Evolutionary conservation across 768 basidiomycete genomes (phyloP), one percentile per base, ranked within the genome.

Genomic region (Fibroporia radiculosa): DNA sequence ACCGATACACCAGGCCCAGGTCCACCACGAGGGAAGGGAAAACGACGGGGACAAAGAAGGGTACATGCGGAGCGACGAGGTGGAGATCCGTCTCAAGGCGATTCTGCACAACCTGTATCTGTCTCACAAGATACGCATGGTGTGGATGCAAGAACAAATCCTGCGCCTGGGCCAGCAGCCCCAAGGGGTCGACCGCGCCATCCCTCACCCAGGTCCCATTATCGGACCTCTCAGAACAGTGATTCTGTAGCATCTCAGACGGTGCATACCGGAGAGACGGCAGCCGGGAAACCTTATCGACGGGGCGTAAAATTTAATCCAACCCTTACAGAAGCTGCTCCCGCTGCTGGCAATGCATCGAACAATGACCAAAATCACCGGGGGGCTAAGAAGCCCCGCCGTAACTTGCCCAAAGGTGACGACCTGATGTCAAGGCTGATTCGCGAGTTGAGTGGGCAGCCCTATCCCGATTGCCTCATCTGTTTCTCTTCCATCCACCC

Each of bases 401-500:
- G 6, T 26, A 19, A 46, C 0, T 42, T 29, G 20, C 59, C 59
- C 11, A 44, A 59, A 23, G 53, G 53, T n/a, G 79, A 83, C 50
- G 87, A 87, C 57, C 74, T 92, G 26, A 86, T 87, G 0, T 87
- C 86, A 4, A 75, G 71, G 3, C 76, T 92, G 44, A 84, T 73
- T 14, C 74, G 73, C 22, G 72, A 73, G 5, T 69, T 93, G 23
- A 75, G 77, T 50, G 76, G 75, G 0, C 75, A 82, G 0, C 87
- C 90, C 2, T 86, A 78, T 50, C 74, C 78, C 0, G 88, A 90
- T 56, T 91, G 88, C 53, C 69, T 79, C 16, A 93, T 84, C 52
- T 98, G 95, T 60, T 93, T 93, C 62, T 77, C 74, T 28, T 50
- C 81, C 0, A 80, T 97, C 33, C 75, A 79, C 26, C 91, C 91